Conservation (phyloP, 2,329 filamentous ascomycete genomes). For the Magnaporthiopsis incrustans region DNA sequence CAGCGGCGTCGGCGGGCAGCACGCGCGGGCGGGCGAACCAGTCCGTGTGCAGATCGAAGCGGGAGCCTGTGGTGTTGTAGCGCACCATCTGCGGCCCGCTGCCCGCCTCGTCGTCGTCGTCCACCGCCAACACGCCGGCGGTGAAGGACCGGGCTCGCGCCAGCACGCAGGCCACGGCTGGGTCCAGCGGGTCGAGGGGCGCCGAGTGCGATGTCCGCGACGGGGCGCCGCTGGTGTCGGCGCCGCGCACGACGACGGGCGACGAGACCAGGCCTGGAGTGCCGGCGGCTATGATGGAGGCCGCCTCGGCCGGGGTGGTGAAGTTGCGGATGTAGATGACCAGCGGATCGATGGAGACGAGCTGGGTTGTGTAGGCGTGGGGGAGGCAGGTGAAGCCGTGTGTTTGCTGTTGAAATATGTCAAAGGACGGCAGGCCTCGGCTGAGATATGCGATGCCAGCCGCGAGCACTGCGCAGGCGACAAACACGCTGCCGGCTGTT, state of each 20-base stretch:
- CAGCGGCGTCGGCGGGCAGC: constrained; percentile 12
- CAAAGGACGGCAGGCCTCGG: too few relatives aligned
- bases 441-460: too few relatives aligned
- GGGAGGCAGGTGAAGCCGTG: constrained; percentile 13
- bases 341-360: constrained; percentile 30
- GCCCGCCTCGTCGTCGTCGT: constrained; percentile 25
- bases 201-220: constrained; percentile 28
- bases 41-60: constrained; percentile 29
- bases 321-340: constrained; percentile 31
- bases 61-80: constrained; percentile 25
- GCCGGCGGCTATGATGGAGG: constrained; percentile 22
- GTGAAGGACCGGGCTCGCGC: constrained; percentile 24
- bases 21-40: constrained; percentile 24
- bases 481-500: too few relatives aligned
- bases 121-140: constrained; percentile 24
- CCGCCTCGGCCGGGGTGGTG: constrained; percentile 22
- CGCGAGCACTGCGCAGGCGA: too few relatives aligned
- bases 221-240: constrained; percentile 18
- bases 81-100: constrained; percentile 29
- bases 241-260: constrained; percentile 20
- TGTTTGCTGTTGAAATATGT: too few relatives aligned
- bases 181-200: constrained; percentile 20
- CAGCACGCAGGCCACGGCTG: constrained; percentile 26
- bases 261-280: constrained; percentile 24
- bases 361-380: constrained; percentile 25